Percentiles rank a stretch among this genome's conserved stretches.
Conservation (phyloP, 2,329 filamentous ascomycete genomes). For the Acarospora socialis region DNA sequence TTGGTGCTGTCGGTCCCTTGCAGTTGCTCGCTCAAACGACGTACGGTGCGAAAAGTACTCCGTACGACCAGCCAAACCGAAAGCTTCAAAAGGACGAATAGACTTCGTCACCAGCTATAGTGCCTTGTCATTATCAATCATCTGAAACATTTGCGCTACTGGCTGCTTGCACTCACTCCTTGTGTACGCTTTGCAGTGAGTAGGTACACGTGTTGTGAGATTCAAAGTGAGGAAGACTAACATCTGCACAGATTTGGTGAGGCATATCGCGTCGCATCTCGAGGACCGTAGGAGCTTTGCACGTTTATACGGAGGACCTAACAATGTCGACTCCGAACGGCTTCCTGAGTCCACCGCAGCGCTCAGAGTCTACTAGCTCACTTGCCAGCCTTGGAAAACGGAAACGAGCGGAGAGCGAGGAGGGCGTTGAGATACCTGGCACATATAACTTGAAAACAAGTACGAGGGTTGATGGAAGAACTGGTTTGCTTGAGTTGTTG, state of each 20-base stretch:
- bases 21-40: no score
- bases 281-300: background rate
- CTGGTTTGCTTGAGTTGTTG: constrained; percentile 24
- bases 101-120: background rate
- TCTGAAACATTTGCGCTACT: background rate
- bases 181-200: background rate
- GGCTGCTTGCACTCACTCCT: background rate
- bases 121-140: background rate
- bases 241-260: background rate
- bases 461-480: constrained; percentile 5
- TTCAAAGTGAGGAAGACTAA: background rate
- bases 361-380: constrained; percentile 16
- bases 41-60: no score
- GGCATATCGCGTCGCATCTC: background rate
- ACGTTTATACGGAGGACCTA: background rate
- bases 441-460: constrained; percentile 7
- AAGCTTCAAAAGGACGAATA: background rate
- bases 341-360: constrained; percentile 24
- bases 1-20: no score
- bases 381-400: constrained; percentile 34
- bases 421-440: constrained; percentile 17
- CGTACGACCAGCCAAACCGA: background rate
- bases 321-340: constrained; percentile 23
- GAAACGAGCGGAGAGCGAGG: constrained; percentile 42
- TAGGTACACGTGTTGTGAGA: background rate